These are phyloP conservation scores for Fomitopsis pulvina DNA, from an alignment of 768 basidiomycete species.

Conservation along the genomic window DNA sequence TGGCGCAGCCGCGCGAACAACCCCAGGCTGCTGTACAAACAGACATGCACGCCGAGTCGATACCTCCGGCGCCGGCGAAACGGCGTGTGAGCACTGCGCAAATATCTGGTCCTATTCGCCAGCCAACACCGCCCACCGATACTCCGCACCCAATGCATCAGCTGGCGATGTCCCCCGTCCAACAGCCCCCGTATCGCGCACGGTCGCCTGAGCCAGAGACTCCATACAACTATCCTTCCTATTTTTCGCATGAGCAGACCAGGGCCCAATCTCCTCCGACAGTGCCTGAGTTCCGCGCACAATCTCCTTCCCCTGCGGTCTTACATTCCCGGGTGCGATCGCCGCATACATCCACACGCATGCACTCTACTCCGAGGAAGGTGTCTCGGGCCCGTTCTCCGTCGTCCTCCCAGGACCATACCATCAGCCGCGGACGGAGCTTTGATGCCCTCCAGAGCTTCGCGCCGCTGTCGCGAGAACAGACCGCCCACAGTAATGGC, in stretches of 20 bases:
- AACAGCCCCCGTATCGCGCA: not conserved
- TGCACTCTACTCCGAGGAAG: conserved; percentile 7
- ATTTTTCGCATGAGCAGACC: not conserved
- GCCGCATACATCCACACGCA: conserved; percentile 8
- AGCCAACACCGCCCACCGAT: conserved; percentile 4
- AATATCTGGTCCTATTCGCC: conserved; percentile 6
- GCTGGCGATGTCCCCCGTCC: not conserved
- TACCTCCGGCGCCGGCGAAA: conserved; percentile 1
- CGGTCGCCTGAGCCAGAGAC: conserved; percentile 1
- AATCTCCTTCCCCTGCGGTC: not conserved
- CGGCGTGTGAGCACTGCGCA: conserved; percentile 5
- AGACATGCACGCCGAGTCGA: not conserved
- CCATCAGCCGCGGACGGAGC: not conserved
- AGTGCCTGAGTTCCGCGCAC: conserved; percentile 3
- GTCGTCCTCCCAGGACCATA: conserved; percentile 8
- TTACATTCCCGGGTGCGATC: conserved; percentile 1
- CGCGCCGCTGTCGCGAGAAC: not conserved
- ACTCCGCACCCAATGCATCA: not conserved
- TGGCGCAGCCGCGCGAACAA: conserved; percentile 14
- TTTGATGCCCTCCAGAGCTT: not conserved
- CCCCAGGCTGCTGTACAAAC: conserved; percentile 9
- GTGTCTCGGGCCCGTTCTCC: conserved; percentile 12
- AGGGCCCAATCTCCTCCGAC: conserved; percentile 5
- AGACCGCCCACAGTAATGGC: not conserved
- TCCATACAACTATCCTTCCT: not conserved